These are phyloP conservation scores for Dalechampia spathulata DNA, from an alignment of 441 rosid genomes.

Conservation along the genomic window DNA sequence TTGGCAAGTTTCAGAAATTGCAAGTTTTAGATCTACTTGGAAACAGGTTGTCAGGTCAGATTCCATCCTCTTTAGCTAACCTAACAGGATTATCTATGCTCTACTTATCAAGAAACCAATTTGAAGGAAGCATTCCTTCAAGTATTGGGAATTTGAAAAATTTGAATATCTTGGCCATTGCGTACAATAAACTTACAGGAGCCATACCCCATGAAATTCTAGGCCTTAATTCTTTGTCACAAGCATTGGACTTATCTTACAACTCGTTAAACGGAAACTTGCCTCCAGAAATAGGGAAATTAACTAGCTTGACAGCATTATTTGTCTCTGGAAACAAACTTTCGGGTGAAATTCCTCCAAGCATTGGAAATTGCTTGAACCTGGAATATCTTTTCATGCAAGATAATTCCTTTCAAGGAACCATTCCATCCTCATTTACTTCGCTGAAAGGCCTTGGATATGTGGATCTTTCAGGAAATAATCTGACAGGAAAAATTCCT, in stretches of 20 bases:
- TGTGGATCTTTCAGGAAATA: conserved; percentile 25
- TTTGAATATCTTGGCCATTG: neutral
- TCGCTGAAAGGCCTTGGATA: conserved; percentile 12
- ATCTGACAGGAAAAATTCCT: conserved; percentile 16
- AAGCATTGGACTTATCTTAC: conserved; percentile 9
- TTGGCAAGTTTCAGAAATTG: conserved; percentile 7
- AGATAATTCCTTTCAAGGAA: conserved; percentile 20
- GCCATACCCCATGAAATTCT: conserved; percentile 9
- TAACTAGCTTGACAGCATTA: neutral
- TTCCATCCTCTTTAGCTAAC: conserved; percentile 27
- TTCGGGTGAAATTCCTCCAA: conserved; percentile 18
- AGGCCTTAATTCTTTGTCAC: neutral
- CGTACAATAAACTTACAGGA: conserved; percentile 16
- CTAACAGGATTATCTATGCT: neutral
- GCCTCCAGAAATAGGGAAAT: conserved; percentile 8
- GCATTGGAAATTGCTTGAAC: conserved; percentile 14
- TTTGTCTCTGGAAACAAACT: conserved; percentile 10
- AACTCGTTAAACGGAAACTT: conserved; percentile 8
- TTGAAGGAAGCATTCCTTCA: conserved; percentile 17
- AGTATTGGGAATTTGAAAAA: neutral
- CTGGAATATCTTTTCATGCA: conserved; percentile 5
- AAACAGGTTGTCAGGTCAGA: conserved; percentile 7
- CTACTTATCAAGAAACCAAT: neutral
- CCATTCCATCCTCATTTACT: conserved; percentile 18
- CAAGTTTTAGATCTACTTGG: neutral